Evolutionary conservation across 352 stramenopile species (phyloP), one percentile per base, ranked within the genome.

Genomic region (Globisporangium apiculatum): DNA sequence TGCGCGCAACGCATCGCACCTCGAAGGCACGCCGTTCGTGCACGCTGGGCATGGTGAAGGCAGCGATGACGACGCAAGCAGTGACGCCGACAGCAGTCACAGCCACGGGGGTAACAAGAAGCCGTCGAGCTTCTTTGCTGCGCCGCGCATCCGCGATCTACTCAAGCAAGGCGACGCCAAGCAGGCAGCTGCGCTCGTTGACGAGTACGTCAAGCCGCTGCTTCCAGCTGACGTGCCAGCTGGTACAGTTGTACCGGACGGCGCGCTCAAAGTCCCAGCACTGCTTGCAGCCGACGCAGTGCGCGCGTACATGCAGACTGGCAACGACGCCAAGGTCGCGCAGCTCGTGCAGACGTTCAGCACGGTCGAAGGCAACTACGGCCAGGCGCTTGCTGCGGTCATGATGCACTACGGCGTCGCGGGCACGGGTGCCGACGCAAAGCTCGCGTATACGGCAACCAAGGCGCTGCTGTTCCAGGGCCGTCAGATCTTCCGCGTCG

Each of bases 381-480:
- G 64, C 10, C 74, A 67, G 53, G 75, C 74, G 40, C 49, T 87
- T 50, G 68, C 57, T 48, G 71, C 84, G 60, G 71, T 84, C 36
- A 62, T 84, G 38, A 60, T 17, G 18, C 68, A 81, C 46, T 91
- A 80, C 58, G 49, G 71, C 14, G 73, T 75, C 47, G 47, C 67
- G 17, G 68, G 62, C 18, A 66, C 60, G 41, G 67, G 67, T 17
- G 48, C 56, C 41, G 69, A 76, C 37, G 70, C 71, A n/a, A 63
- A 77, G 14, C 57, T 89, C 12, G 68, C 67, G 38, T 86, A 86
- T 60, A 65, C 57, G 48, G 74, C 76, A 8, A 75, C 54, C 42
- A 86, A 86, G 58, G 69, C 68, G 24, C 71, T 86, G 74, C 66
- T 83, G 17, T 69, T 66, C 37, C 75, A 86, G 43, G 70, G 67